Base-by-base conservation (phyloP, 2,329 filamentous ascomycete species). In the Fusarium sp. region DNA sequence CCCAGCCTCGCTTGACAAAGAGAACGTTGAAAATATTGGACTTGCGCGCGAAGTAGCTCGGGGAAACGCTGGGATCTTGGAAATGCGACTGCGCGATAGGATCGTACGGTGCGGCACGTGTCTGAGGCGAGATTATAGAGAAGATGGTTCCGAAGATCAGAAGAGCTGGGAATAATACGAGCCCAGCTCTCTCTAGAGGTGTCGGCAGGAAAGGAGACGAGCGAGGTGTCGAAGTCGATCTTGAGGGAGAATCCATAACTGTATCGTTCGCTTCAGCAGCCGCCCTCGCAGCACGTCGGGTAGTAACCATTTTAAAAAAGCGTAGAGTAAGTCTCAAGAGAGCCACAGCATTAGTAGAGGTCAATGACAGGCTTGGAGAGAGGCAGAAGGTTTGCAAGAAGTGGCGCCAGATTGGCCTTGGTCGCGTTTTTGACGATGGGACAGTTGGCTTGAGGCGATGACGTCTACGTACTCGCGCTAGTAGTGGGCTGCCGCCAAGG, bases 1-100 rank as follows among this genome's bases (percentile, higher is more conserved):
- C 89, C 96, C 96, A 99, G 70, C 96, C 96, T 61, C 93, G 87
- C 87, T 99, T 99, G 79, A 99, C 96, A 80, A 98, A 99, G 78
- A 95, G 89, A 52, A 93, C 83, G 81, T 99, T 99, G 88, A 98
- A 93, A 59, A 98, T 78, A 84, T 99, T 99, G 82, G 91, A 89
- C 84, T 99, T 99, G 77, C 92, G 92, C 52, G 96, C 96, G 82
- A 99, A 99, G 86, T 98, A 99, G 80, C 89, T 92, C 6, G 93
- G 93, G 57, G 92, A 89, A 9, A 86, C 82, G 45, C 82, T 80
- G n/a, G 81, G 79, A 81, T 85, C 83, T 82, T 86, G 87, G 7
- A 86, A 82, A 82, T 94, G 92, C 18, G 92, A 88, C 79, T 95
- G 93, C 31, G 87, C 82, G 45, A 84, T 79, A 6, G 86, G 81